A percentile compares a stretch with the other conserved stretches of the same genome.
Evolutionary conservation across 2,329 filamentous ascomycete species (phyloP).

Genomic region (Fusarium napiforme): DNA sequence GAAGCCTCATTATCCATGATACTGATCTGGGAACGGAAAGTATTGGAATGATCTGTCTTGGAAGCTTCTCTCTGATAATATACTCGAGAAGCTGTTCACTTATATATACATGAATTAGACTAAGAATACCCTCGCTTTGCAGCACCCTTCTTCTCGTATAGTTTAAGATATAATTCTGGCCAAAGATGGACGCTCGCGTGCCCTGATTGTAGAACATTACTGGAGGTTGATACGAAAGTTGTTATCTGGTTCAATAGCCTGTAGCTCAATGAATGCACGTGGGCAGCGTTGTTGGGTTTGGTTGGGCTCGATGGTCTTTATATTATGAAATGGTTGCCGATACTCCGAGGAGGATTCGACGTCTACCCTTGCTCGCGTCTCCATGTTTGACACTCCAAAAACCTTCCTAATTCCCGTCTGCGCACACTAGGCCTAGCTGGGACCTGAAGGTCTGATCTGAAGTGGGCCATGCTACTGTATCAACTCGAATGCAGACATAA

Average conservation of each 20-base stretch:
- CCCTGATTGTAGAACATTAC: background rate
- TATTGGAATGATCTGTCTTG: background rate
- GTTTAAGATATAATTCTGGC: accelerated
- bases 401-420: background rate
- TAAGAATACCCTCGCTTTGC: background rate
- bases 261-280: background rate
- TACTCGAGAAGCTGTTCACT: background rate
- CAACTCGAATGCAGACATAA: accelerated
- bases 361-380: background rate
- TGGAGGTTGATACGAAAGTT: background rate
- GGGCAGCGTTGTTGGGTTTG: background rate
- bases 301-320: background rate
- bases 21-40: background rate
- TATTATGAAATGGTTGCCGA: background rate
- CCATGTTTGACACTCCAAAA: background rate
- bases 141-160: too few relatives aligned
- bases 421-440: too few relatives aligned
- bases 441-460: background rate
- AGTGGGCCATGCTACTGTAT: background rate
- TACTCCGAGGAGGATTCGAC: accelerated
- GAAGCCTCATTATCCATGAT: background rate
- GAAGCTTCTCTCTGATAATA: accelerated
- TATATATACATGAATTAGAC: background rate
- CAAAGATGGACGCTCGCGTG: background rate
- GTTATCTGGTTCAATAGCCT: background rate